A percentile compares a stretch with the other conserved stretches of the same genome.
These are phyloP conservation scores for Pestalotiopsis sp. DNA, from an alignment of 2,329 filamentous ascomycete genomes.

Conservation along the genomic window DNA sequence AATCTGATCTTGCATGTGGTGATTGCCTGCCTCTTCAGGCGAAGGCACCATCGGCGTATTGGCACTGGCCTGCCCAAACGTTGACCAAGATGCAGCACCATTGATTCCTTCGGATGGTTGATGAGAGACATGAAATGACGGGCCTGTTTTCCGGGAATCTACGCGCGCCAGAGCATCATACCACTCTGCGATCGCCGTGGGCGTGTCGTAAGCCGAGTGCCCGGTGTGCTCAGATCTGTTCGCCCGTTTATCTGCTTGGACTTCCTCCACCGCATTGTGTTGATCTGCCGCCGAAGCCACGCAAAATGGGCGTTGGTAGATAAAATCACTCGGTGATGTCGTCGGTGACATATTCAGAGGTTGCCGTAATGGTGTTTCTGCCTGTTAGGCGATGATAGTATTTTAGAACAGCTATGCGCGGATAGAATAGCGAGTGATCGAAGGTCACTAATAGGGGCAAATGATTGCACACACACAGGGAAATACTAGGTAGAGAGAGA, in stretches of 20 bases:
- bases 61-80: not conserved
- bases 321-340: conserved; percentile 21
- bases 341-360: conserved; percentile 14
- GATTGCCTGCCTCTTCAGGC: not conserved
- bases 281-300: not conserved
- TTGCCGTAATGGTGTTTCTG: not conserved
- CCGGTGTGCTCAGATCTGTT: not conserved
- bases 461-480: no score
- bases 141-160: not conserved
- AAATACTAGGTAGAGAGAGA: not conserved
- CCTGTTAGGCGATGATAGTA: not conserved
- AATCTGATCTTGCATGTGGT: no score
- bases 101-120: not conserved
- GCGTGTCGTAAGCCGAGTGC: not conserved
- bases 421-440: no score
- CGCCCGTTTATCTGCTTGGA: not conserved
- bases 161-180: not conserved
- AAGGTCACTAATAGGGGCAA: no score
- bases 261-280: not conserved
- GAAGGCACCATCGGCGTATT: not conserved
- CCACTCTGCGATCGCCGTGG: not conserved
- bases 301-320: conserved; percentile 8
- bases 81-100: not conserved
- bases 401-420: not conserved
- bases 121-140: not conserved